Base-by-base conservation (phyloP, 73 alveolate genomes). In the Diophrys sp. region DNA sequence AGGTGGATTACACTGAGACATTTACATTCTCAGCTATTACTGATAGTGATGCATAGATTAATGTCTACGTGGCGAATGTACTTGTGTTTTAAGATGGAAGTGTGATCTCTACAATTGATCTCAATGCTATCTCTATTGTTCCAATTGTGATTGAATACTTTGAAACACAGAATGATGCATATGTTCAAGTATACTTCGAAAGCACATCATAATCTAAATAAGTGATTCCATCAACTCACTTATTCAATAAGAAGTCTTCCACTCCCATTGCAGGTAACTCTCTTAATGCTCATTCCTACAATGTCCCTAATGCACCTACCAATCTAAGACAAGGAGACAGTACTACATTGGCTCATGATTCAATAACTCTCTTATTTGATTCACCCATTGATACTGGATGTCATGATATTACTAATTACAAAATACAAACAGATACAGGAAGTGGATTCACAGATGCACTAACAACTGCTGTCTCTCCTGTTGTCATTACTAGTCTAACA, bases 381-480 rank as follows among this genome's bases (percentile, higher is more conserved):
- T 80, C 90, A 0, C 97, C 97, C 8, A 27, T 70, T 55, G 97
- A 91, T 79, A 54, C 54, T 67, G 97, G 97, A 28, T 91, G 95
- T 31, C 57, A 56, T 66, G 56, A 78, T 71, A 78, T 91, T 32
- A 70, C 74, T 0, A 83, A 73, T 25, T 91, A 91, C 78, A 83
- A 31, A 81, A 75, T 91, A 5, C 56, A 86, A 67, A 54, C 14
- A 14, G 57, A n/a, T 29, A 75, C 73, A 31, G 86, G 88, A n/a
- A n/a, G 80, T 25, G 44, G 56, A n/a, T 30, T 54, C 14, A 69
- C 82, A 71, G 79, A 28, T 32, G 83, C 81, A 23, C 5, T 79
- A 0, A 73, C 84, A 14, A 76, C 84, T 33, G 84, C 56, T 14
- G 75, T 73, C 54, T 23, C 80, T 0, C 29, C 56, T 11, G 70